Percentiles rank a stretch among this genome's conserved stretches.
These are phyloP conservation scores for Aspergillus avenaceus DNA, from an alignment of 495 filamentous ascomycete species.

Conservation along the genomic window DNA sequence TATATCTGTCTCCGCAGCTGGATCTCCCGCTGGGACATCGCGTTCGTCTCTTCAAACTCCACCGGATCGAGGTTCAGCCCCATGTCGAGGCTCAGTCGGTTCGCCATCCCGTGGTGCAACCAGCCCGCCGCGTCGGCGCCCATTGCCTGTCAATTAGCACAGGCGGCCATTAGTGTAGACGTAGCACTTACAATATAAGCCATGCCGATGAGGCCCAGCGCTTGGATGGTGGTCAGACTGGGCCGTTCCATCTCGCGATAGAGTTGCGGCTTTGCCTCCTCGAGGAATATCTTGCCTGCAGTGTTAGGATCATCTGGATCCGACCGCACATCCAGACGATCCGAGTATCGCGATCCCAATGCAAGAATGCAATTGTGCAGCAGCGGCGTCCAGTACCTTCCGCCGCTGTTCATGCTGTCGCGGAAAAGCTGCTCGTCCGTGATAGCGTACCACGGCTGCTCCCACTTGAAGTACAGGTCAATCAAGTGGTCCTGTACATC, in stretches of 20 bases:
- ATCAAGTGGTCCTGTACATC: conserved; percentile 23
- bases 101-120: conserved; percentile 29
- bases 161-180: not conserved
- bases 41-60: conserved; percentile 18
- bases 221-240: conserved; percentile 70
- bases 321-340: conserved; percentile 54
- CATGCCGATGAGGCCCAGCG: conserved; percentile 64
- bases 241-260: conserved; percentile 52
- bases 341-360: conserved; percentile 69
- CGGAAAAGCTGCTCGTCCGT: conserved; percentile 71
- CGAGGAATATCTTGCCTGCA: conserved; percentile 71
- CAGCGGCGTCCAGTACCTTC: conserved; percentile 64
- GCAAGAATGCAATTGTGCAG: conserved; percentile 74
- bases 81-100: conserved; percentile 27
- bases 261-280: conserved; percentile 58
- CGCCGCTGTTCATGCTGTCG: conserved; percentile 56
- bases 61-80: conserved; percentile 27
- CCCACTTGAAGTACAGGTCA: conserved; percentile 76
- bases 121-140: conserved; percentile 28
- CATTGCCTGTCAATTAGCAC: conserved; percentile 15
- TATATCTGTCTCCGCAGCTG: conserved; percentile 28
- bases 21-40: conserved; percentile 20
- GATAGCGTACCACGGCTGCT: conserved; percentile 69
- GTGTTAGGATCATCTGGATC: conserved; percentile 59
- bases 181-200: conserved; percentile 19